These are phyloP conservation scores for Fusarium continuum DNA, from an alignment of 2,329 filamentous ascomycete genomes.

Conservation along the genomic window DNA sequence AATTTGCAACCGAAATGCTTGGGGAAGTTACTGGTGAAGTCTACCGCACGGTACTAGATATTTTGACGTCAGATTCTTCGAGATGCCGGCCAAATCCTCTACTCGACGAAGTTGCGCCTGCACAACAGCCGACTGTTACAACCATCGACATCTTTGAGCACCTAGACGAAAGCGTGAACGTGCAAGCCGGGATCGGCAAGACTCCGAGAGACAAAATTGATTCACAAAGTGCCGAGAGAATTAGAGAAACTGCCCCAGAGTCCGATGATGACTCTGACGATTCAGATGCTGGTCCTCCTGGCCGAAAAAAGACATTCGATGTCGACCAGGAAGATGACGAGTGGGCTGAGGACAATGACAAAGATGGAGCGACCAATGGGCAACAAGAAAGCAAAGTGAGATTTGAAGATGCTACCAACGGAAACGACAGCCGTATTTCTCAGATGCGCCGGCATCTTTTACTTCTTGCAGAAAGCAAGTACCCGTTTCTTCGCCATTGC, in stretches of 20 bases:
- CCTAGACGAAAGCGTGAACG: constrained; percentile 61
- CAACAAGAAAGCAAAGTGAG: constrained; percentile 56
- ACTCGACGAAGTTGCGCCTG: constrained; percentile 46
- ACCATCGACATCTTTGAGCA: constrained; percentile 66
- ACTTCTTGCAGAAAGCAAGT: constrained; percentile 74
- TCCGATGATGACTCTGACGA: constrained; percentile 50
- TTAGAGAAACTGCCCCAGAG: constrained; percentile 51
- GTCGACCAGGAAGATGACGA: constrained; percentile 49
- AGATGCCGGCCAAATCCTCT: constrained; percentile 70
- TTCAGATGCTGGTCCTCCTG: constrained; percentile 45
- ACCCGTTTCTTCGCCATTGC: constrained; percentile 74
- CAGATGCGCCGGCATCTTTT: constrained; percentile 78
- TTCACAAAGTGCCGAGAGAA: constrained; percentile 58
- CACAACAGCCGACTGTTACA: constrained; percentile 54
- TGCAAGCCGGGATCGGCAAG: constrained; percentile 67
- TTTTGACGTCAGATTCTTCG: constrained; percentile 73
- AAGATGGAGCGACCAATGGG: constrained; percentile 46
- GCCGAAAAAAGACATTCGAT: constrained; percentile 30
- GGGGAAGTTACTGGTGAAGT: constrained; percentile 80
- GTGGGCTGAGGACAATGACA: constrained; percentile 47
- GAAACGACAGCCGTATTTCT: constrained; percentile 59
- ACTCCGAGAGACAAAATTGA: constrained; percentile 58
- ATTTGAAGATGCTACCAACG: constrained; percentile 58
- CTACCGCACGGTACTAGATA: constrained; percentile 76
- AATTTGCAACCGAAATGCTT: constrained; percentile 75